phyloP scores from a whole-genome alignment of 1,139 yeast genomes.

The Casaregolazyma lundiana region DNA sequence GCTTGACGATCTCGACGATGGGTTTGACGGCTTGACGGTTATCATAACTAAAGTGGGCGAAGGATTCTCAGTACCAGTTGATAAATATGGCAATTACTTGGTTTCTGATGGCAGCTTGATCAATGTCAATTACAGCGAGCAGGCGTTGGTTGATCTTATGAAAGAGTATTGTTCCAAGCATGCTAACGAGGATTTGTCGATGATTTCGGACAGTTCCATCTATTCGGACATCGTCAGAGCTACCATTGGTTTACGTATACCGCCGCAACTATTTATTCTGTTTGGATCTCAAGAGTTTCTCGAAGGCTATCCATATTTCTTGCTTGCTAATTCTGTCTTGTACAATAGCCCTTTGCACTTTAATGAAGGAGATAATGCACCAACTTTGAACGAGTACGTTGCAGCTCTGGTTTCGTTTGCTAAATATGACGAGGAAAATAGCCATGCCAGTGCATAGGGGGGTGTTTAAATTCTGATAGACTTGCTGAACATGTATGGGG shows the following conservation, averaged over 20 bases:
- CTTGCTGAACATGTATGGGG: too few relatives aligned
- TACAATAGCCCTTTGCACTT: neutral
- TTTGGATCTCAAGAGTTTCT: slow-evolving; percentile 6
- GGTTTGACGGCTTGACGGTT: slow-evolving; percentile 1
- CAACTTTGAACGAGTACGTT: slow-evolving; percentile 2
- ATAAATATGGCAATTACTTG: neutral
- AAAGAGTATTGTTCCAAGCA: neutral
- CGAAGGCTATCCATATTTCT: slow-evolving; percentile 4
- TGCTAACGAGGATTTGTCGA: neutral
- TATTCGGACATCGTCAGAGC: neutral
- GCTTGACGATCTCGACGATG: neutral
- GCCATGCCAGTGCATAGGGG: too few relatives aligned
- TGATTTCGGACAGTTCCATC: neutral
- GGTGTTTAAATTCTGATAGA: too few relatives aligned
- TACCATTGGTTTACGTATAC: neutral
- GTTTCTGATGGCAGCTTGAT: neutral
- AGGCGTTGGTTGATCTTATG: neutral
- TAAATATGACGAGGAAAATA: too few relatives aligned
- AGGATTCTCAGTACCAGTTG: neutral
- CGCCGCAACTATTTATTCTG: slow-evolving; percentile 7
- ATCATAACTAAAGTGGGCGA: slow-evolving; percentile 1
- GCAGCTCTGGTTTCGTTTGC: neutral
- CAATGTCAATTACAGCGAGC: neutral
- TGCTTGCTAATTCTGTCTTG: slow-evolving; percentile 1
- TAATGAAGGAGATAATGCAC: neutral